phyloP scores from a whole-genome alignment of 495 filamentous ascomycete genomes.

The Neurospora sp. region DNA sequence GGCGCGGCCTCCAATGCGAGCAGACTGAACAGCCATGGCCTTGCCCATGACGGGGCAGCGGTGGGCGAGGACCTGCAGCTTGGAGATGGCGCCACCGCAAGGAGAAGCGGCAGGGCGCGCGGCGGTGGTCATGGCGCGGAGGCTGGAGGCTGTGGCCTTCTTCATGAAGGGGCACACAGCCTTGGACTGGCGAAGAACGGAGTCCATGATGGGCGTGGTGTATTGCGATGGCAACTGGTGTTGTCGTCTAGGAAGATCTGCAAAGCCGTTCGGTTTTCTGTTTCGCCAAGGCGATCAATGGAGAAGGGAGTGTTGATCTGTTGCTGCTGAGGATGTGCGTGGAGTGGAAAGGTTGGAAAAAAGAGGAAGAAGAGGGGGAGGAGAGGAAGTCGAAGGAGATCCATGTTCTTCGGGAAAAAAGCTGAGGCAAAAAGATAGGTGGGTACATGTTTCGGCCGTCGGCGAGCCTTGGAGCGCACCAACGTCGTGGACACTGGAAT shows the following conservation, averaged over 20 bases:
- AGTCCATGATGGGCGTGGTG: constrained; percentile 57
- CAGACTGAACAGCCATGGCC: constrained; percentile 80
- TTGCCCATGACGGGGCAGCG: constrained; percentile 99
- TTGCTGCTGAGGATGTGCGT: background rate
- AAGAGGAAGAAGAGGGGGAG: background rate
- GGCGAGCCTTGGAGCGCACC: background rate
- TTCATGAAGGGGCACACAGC: constrained; percentile 94
- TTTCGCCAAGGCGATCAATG: background rate
- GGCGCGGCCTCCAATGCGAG: constrained; percentile 30
- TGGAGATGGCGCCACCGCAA: constrained; percentile 89
- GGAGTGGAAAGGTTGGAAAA: background rate
- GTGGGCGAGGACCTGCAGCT: constrained; percentile 86
- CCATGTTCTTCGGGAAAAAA: background rate
- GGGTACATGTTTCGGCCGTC: background rate
- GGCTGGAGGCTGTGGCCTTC: constrained; percentile 79
- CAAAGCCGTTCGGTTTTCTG: background rate
- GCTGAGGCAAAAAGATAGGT: background rate
- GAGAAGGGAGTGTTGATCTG: background rate
- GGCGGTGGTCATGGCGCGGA: constrained; percentile 81
- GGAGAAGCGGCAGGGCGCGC: constrained; percentile 57
- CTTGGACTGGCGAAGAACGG: constrained; percentile 86
- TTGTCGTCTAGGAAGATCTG: background rate
- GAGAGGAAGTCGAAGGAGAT: background rate
- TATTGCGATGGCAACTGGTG: background rate
- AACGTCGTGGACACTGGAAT: background rate